Evolutionary conservation across 805 yeast genomes (phyloP).

Genomic region (Saturnispora mendoncae): DNA sequence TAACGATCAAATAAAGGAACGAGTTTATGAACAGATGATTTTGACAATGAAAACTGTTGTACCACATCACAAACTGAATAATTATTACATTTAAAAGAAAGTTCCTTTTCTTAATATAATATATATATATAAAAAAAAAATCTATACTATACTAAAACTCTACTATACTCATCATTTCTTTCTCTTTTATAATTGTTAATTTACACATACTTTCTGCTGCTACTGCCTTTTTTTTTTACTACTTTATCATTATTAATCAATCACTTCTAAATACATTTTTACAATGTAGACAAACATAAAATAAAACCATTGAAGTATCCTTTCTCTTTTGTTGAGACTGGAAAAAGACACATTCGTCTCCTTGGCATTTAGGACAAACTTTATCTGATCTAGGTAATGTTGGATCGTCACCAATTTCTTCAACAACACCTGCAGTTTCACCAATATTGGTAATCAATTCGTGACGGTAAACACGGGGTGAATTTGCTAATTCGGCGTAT

Average conservation of each 20-base stretch:
- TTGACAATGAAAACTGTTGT: constrained; percentile 1
- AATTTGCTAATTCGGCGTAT: constrained; percentile 84
- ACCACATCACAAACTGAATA: not conserved
- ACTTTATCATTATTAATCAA: too few species aligned
- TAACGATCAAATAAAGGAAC: constrained; percentile 2
- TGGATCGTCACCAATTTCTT: constrained; percentile 94
- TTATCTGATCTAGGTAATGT: constrained; percentile 93
- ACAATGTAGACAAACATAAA: constrained; percentile 86
- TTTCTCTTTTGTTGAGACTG: constrained; percentile 93
- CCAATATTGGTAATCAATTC: constrained; percentile 87
- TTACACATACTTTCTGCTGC: too few species aligned
- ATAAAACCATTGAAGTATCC: constrained; percentile 91
- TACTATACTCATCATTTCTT: too few species aligned
- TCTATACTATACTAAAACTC: too few species aligned
- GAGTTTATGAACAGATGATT: constrained; percentile 5
- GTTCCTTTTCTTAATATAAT: not conserved
- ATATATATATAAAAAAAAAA: too few species aligned
- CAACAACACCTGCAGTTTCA: constrained; percentile 95
- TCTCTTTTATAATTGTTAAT: too few species aligned
- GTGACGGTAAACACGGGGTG: constrained; percentile 82
- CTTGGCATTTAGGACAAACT: constrained; percentile 84
- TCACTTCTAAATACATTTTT: constrained; percentile 53
- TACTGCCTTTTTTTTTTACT: too few species aligned
- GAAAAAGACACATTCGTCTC: constrained; percentile 89
- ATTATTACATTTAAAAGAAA: not conserved